Evolutionary conservation across 129 eudicot genomes (phyloP), one percentile per base, ranked within the genome.

Genomic region (Chrysanthemum seticuspe): DNA sequence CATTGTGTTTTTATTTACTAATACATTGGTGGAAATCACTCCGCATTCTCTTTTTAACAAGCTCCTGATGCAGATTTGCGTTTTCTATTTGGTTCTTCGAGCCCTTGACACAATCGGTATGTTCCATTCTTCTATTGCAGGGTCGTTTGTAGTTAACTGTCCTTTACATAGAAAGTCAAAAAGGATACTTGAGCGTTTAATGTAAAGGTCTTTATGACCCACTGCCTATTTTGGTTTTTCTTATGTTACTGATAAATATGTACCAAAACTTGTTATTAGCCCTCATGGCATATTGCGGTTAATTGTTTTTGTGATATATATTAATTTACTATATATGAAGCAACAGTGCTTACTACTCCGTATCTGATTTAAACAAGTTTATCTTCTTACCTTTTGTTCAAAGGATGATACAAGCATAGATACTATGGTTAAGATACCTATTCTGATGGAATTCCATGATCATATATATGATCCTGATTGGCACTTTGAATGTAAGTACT

Each of bases 51-150:
- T 12, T 34, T 14, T 67, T 11, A 23, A 19, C 13, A 67, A 25
- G 57, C 31, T 74, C 64, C 64, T 74, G 63, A 25, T 68, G 78
- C 95, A 94, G 97, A 82, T 94, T 31, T 94, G 99, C 87, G 82
- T 94, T 72, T 93, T 87, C 74, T 90, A 93, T 78, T 68, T 93
- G 96, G 97, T 93, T 73, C 98, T 93, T 71, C 96, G 99, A 51
- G 99, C 97, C 68, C 98, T 94, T 47, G 98, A 94, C 87, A 94
- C 98, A 27, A 93, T 94, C 10, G 98, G 98, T 94, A 85, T 63
- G 98, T 19, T 54, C 40, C 51, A 11, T 36, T 36, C 44, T 36
- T 36, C 6, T 34, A 36, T 36, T 36, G 15, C 44, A 13, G 57
- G 29, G 29, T 27, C 29, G 2, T 27, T 11, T 52, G 16, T n/a